Evolutionary conservation across 768 basidiomycete genomes (phyloP).

Genomic region (Lactifluus echinatus): DNA sequence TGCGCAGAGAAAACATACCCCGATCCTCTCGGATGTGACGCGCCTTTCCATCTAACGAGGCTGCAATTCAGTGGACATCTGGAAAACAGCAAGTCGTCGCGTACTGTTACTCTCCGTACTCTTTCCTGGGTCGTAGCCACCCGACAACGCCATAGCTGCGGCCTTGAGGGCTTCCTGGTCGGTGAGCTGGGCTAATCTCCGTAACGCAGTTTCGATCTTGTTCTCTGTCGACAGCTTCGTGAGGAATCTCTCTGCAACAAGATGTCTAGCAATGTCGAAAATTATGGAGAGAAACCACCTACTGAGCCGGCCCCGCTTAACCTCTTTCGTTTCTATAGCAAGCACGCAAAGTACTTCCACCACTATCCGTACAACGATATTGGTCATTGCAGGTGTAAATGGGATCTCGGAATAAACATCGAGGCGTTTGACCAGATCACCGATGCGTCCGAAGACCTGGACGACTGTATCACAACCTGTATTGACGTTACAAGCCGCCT

Average conservation of each 20-base stretch:
- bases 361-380: not conserved
- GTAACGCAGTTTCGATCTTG: not conserved
- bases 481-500: not conserved
- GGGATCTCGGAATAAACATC: not conserved
- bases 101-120: too few species aligned
- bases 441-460: not conserved
- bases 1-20: not conserved
- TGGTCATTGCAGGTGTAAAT: not conserved
- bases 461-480: not conserved
- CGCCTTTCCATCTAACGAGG: not conserved
- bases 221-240: not conserved
- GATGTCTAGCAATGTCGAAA: not conserved
- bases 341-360: not conserved
- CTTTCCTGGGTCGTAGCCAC: too few species aligned
- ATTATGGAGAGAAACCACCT: not conserved
- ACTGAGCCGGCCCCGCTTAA: not conserved
- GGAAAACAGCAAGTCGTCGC: not conserved
- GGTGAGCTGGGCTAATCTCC: not conserved
- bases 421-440: not conserved
- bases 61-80: too few species aligned
- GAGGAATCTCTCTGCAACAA: not conserved
- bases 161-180: not conserved
- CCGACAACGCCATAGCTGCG: too few species aligned
- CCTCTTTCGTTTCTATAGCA: not conserved
- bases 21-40: not conserved